Evolutionary conservation across 345 rosid species (phyloP).

Genomic region (Camelina hispida): DNA sequence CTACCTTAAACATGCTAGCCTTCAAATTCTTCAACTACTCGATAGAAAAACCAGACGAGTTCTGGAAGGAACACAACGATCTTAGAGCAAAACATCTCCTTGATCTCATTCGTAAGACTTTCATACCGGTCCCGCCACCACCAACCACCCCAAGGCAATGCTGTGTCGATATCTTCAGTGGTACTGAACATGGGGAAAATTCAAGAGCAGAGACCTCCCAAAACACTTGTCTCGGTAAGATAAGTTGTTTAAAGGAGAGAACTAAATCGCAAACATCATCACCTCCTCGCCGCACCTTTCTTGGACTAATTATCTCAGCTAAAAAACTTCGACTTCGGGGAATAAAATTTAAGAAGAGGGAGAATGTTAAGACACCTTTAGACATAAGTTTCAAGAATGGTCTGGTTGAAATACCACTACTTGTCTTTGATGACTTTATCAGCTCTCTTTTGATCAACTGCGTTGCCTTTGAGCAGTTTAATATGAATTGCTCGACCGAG

Average conservation of each 20-base stretch:
- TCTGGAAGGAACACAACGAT: slow-evolving; percentile 6
- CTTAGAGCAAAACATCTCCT: slow-evolving; percentile 31
- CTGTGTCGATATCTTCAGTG: not conserved
- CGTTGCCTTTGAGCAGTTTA: slow-evolving; percentile 63
- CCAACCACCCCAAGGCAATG: not conserved
- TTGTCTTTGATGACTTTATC: slow-evolving; percentile 49
- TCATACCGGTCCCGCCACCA: not conserved
- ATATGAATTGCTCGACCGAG: slow-evolving; percentile 47
- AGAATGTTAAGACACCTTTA: slow-evolving; percentile 46
- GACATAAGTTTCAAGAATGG: slow-evolving; percentile 54
- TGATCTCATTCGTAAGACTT: slow-evolving; percentile 32
- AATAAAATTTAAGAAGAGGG: slow-evolving; percentile 43
- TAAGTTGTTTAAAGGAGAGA: not conserved
- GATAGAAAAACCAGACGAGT: not conserved
- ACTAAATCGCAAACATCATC: not conserved
- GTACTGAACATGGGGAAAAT: not conserved
- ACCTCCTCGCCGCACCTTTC: slow-evolving; percentile 21
- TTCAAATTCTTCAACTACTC: slow-evolving; percentile 14
- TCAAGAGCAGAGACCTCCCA: not conserved
- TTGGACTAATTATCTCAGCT: slow-evolving; percentile 46
- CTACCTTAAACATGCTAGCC: slow-evolving; percentile 16
- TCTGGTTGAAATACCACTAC: slow-evolving; percentile 49
- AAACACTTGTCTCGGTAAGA: not conserved
- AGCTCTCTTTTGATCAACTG: slow-evolving; percentile 56
- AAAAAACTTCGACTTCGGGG: slow-evolving; percentile 53